Evolutionary conservation across 495 filamentous ascomycete genomes (phyloP).

Genomic region (Neurospora sp.): DNA sequence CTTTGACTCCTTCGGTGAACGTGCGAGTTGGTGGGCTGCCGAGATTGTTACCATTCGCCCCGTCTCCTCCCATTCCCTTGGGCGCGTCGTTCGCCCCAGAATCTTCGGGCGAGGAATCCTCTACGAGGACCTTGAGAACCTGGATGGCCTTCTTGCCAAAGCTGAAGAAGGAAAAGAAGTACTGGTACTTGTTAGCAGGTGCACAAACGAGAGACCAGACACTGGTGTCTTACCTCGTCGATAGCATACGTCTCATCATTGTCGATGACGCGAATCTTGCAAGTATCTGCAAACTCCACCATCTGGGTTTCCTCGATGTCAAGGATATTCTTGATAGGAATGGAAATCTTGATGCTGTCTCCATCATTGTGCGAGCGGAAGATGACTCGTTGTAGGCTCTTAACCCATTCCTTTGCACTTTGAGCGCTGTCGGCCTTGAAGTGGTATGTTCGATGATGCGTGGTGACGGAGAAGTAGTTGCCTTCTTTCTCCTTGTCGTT

Average conservation of each 20-base stretch:
- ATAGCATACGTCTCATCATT: conserved; percentile 89
- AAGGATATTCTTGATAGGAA: conserved; percentile 81
- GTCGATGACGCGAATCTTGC: conserved; percentile 87
- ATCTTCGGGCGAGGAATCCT: conserved; percentile 48
- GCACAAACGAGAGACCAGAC: not conserved
- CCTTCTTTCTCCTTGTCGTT: conserved; percentile 65
- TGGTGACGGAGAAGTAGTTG: conserved; percentile 68
- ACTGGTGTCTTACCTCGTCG: conserved; percentile 61
- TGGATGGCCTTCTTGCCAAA: conserved; percentile 77
- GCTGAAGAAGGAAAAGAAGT: conserved; percentile 93
- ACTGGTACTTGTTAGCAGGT: conserved; percentile 44
- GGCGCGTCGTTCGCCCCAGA: conserved; percentile 14
- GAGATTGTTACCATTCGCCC: not conserved
- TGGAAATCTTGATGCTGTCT: conserved; percentile 90
- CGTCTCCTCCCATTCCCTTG: conserved; percentile 4
- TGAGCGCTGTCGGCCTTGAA: conserved; percentile 82
- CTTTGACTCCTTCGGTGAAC: conserved; percentile 52
- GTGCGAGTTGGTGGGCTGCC: conserved; percentile 29
- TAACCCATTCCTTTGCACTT: conserved; percentile 97
- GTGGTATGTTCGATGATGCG: conserved; percentile 71
- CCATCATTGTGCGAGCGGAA: conserved; percentile 94
- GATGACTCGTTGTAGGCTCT: conserved; percentile 85
- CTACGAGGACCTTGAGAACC: conserved; percentile 64
- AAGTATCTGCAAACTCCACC: conserved; percentile 85
- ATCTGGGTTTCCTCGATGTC: conserved; percentile 90